Conservation (phyloP, 345 rosid genomes). For the Capsella bursapastoris region DNA sequence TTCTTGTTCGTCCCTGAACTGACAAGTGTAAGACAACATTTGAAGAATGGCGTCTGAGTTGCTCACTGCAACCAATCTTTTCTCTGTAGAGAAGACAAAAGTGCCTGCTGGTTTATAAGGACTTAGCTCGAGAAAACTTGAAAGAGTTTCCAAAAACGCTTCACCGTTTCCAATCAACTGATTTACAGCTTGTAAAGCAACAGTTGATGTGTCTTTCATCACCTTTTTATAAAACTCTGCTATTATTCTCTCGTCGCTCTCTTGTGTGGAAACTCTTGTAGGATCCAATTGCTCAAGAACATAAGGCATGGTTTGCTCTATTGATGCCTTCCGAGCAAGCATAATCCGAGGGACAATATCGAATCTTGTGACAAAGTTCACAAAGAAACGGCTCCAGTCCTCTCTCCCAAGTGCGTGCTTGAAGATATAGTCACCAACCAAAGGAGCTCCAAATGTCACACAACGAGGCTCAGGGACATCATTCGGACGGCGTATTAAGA, state of each 20-base stretch:
- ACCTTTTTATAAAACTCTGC: constrained; percentile 51
- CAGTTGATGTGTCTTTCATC: constrained; percentile 59
- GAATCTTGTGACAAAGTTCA: constrained; percentile 64
- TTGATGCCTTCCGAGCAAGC: constrained; percentile 59
- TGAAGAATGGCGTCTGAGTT: constrained; percentile 84
- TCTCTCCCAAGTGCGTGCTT: constrained; percentile 75
- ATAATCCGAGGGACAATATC: constrained; percentile 76
- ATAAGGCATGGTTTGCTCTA: constrained; percentile 35
- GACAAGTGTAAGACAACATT: constrained; percentile 67
- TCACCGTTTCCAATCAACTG: constrained; percentile 70
- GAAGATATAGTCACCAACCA: constrained; percentile 62
- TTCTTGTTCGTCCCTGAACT: constrained; percentile 51
- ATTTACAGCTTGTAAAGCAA: constrained; percentile 65
- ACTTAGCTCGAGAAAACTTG: constrained; percentile 63
- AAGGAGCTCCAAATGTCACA: constrained; percentile 87
- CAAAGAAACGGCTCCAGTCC: constrained; percentile 64
- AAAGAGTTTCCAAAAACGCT: constrained; percentile 60
- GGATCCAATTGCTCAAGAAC: constrained; percentile 45
- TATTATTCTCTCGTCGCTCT: background rate
- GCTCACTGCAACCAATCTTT: constrained; percentile 52
- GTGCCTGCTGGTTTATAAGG: constrained; percentile 87
- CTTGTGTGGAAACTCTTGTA: background rate
- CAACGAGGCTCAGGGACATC: constrained; percentile 48
- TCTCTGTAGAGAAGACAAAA: constrained; percentile 62
- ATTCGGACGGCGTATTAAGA: constrained; percentile 9